Evolutionary conservation across 495 filamentous ascomycete species (phyloP).

Genomic region (Penicillium bialowiezense): DNA sequence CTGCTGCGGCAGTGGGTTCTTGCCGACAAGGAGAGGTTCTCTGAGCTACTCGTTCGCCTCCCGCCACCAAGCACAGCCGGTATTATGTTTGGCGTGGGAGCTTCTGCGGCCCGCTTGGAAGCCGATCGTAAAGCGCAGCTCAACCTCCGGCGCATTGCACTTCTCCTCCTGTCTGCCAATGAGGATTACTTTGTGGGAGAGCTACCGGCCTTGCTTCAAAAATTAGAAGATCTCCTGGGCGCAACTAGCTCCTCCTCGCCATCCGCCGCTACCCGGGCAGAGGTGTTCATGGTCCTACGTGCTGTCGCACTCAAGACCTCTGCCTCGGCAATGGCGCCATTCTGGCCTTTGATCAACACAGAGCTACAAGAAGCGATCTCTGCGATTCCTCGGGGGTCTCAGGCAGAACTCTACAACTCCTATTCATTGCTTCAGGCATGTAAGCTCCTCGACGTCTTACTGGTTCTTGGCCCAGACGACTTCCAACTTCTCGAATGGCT

Average conservation of each 20-base stretch:
- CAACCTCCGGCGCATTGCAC: conserved; percentile 78
- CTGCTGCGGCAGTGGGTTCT: conserved; percentile 79
- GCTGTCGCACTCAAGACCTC: conserved; percentile 75
- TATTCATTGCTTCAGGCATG: conserved; percentile 79
- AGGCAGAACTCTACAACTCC: conserved; percentile 75
- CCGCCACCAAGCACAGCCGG: conserved; percentile 89
- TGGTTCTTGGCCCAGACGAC: conserved; percentile 87
- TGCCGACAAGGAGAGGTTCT: conserved; percentile 82
- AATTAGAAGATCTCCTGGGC: conserved; percentile 77
- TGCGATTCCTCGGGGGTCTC: conserved; percentile 65
- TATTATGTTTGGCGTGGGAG: conserved; percentile 96
- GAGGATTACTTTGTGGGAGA: conserved; percentile 77
- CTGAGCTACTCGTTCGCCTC: conserved; percentile 74
- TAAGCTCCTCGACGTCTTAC: conserved; percentile 82
- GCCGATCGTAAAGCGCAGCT: conserved; percentile 91
- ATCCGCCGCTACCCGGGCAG: conserved; percentile 81
- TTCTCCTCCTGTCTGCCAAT: conserved; percentile 69
- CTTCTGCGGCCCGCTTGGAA: conserved; percentile 88
- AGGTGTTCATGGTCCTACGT: conserved; percentile 85
- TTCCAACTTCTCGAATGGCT: conserved; percentile 97
- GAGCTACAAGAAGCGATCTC: conserved; percentile 83
- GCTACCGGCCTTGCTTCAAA: conserved; percentile 70
- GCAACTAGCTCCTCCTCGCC: conserved; percentile 90
- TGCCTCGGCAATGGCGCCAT: conserved; percentile 68
- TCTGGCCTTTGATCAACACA: conserved; percentile 88